Percentiles rank a stretch among this genome's conserved stretches.
These are phyloP conservation scores for Hansenula lynferdii DNA, from an alignment of 1,139 yeast species.

Conservation along the genomic window DNA sequence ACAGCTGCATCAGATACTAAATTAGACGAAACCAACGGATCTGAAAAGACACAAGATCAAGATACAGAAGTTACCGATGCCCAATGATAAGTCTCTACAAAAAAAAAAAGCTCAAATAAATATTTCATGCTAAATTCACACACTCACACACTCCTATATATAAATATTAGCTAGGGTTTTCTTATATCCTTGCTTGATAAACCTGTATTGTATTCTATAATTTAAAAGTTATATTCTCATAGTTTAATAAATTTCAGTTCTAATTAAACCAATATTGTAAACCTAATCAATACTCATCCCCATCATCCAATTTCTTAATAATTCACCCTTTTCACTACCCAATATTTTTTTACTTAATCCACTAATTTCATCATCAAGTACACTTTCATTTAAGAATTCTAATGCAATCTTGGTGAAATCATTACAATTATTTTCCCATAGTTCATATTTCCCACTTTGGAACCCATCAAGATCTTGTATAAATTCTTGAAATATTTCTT, in stretches of 20 bases:
- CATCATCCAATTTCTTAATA: conserved; percentile 1
- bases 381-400: not conserved
- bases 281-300: not conserved
- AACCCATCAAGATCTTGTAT: not conserved
- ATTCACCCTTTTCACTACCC: not conserved
- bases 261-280: too few species aligned
- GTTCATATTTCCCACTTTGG: not conserved
- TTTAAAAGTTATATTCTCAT: too few species aligned
- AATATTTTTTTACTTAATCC: not conserved
- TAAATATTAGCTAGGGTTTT: too few species aligned
- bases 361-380: conserved; percentile 1
- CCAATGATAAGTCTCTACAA: not conserved
- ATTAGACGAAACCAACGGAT: too few species aligned
- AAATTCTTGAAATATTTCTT: conserved; percentile 1
- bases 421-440: conserved; percentile 1
- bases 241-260: not conserved
- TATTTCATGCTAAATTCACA: too few species aligned
- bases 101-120: too few species aligned
- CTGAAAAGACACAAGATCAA: not conserved
- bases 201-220: too few species aligned
- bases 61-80: not conserved
- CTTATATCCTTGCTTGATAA: too few species aligned
- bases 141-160: too few species aligned
- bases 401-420: not conserved
- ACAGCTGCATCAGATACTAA: too few species aligned